These are phyloP conservation scores for Candida morakotiae DNA, from an alignment of 805 yeast species.

Conservation along the genomic window DNA sequence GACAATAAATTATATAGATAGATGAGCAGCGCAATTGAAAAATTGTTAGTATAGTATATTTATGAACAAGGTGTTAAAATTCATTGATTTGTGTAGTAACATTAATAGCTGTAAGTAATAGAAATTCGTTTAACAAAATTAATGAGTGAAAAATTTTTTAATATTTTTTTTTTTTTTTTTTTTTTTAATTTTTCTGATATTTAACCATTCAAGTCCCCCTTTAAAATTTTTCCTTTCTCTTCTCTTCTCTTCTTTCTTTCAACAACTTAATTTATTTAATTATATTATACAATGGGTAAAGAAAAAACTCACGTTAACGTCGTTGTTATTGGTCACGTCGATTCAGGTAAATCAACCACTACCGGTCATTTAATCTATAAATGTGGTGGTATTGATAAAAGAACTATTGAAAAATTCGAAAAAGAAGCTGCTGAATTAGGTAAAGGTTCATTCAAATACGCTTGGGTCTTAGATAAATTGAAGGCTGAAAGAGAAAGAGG, in stretches of 20 bases:
- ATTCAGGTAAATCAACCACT: constrained; percentile 87
- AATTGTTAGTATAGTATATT: no score
- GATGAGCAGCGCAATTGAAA: no score
- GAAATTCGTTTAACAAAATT: no score
- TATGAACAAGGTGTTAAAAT: no score
- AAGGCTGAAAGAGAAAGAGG: constrained; percentile 98
- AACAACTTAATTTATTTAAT: constrained; percentile 10
- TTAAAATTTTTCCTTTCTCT: constrained; percentile 6
- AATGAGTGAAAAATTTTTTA: no score
- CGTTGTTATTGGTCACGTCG: constrained; percentile 99
- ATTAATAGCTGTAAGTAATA: no score
- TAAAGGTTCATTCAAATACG: constrained; percentile 96
- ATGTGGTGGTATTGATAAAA: constrained; percentile 99
- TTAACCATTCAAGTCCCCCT: constrained; percentile 5
- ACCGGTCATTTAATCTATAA: constrained; percentile 99
- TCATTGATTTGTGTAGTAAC: no score
- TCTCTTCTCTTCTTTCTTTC: constrained; percentile 8
- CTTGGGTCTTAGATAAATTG: constrained; percentile 94
- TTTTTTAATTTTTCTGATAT: constrained; percentile 2
- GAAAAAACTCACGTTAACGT: constrained; percentile 98
- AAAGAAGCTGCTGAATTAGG: constrained; percentile 97
- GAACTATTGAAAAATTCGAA: constrained; percentile 97
- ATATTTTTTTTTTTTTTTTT: constrained; percentile 1
- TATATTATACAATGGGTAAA: constrained; percentile 71
- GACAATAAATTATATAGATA: no score